Evolutionary conservation across 148 eudicot genomes (phyloP).

Genomic region (Limonium bicolor): DNA sequence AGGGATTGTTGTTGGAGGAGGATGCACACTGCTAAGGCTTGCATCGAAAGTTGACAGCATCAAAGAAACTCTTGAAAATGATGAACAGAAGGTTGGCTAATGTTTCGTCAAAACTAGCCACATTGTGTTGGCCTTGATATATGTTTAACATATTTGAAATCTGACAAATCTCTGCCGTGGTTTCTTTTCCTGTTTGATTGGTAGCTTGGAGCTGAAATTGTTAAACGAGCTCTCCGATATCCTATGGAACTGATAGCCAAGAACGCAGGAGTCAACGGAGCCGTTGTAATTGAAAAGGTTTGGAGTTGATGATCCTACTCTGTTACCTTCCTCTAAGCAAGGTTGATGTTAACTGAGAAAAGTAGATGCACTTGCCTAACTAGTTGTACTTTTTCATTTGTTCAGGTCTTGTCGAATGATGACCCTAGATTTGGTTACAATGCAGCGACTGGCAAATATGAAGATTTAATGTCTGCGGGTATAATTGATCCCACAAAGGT

Average conservation of each 20-base stretch:
- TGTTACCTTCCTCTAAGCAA: not conserved
- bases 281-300: conserved; percentile 51
- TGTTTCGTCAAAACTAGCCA: not conserved
- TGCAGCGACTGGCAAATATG: conserved; percentile 51
- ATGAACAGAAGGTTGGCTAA: conserved; percentile 41
- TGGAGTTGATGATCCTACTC: not conserved
- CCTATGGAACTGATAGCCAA: conserved; percentile 52
- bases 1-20: conserved; percentile 75
- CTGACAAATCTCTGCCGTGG: not conserved
- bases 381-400: not conserved
- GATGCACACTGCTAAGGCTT: conserved; percentile 52
- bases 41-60: conserved; percentile 44
- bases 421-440: conserved; percentile 37
- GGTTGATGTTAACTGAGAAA: not conserved
- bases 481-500: conserved; percentile 83
- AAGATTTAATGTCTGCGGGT: conserved; percentile 65
- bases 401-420: conserved; percentile 34
- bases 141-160: not conserved
- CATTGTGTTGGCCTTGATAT: not conserved
- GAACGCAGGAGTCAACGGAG: conserved; percentile 56
- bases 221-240: conserved; percentile 37
- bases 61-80: conserved; percentile 36
- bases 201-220: conserved; percentile 54
- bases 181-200: conserved; percentile 2
- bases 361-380: not conserved